phyloP scores from a whole-genome alignment of 495 filamentous ascomycete species.

The Xylaria scruposa region DNA sequence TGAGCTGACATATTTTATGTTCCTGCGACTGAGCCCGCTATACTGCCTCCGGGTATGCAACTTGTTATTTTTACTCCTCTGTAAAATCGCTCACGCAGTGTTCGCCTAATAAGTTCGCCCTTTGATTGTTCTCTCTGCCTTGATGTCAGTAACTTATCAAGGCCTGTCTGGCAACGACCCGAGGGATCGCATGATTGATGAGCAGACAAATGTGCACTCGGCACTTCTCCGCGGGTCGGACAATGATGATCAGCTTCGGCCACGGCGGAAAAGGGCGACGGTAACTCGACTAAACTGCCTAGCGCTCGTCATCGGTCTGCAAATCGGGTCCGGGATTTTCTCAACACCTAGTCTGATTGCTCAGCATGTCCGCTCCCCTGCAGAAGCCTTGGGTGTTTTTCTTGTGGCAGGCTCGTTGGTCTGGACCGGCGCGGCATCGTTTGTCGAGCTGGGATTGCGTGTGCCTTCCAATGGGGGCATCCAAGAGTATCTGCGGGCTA shows the following conservation, averaged over 20 bases:
- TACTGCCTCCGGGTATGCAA: not conserved
- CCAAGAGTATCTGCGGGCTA: conserved; percentile 49
- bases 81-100: not conserved
- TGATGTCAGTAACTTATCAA: conserved; percentile 1
- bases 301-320: conserved; percentile 47
- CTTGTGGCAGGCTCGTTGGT: conserved; percentile 49
- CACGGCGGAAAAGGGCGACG: not conserved
- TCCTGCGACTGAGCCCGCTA: not conserved
- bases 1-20: not conserved
- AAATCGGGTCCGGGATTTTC: conserved; percentile 55
- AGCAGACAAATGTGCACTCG: conserved; percentile 3
- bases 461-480: conserved; percentile 53
- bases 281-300: conserved; percentile 33
- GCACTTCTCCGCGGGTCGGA: conserved; percentile 19
- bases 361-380: conserved; percentile 42
- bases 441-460: conserved; percentile 50
- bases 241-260: conserved; percentile 1
- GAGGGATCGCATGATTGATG: conserved; percentile 1
- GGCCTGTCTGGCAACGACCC: not conserved
- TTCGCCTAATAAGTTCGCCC: not conserved
- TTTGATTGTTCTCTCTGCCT: not conserved
- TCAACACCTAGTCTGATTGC: conserved; percentile 46
- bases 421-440: conserved; percentile 53
- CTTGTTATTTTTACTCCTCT: not conserved
- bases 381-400: conserved; percentile 45